phyloP scores from a whole-genome alignment of 2,329 filamentous ascomycete genomes.

The Biscogniauxia sp. region DNA sequence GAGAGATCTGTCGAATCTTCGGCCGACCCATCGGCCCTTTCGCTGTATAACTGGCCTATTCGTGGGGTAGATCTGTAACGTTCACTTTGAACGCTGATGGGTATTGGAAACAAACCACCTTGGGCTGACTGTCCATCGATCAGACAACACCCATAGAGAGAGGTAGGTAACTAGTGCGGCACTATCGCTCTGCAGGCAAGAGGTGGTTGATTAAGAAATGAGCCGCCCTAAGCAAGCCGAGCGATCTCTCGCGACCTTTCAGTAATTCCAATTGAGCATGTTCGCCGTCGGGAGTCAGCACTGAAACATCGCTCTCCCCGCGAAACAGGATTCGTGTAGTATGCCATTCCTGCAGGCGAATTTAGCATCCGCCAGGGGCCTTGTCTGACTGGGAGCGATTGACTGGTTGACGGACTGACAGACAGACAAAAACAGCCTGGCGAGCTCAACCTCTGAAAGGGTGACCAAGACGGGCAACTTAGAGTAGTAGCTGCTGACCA shows the following conservation, averaged over 20 bases:
- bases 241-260: background rate
- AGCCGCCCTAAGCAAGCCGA: too few relatives aligned
- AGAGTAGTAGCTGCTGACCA: background rate
- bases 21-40: background rate
- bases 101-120: background rate
- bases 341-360: background rate
- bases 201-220: background rate
- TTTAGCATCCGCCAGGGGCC: background rate
- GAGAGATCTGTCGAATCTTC: background rate
- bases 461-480: background rate
- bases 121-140: background rate
- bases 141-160: background rate
- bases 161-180: background rate
- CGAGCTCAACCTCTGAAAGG: background rate
- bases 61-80: background rate
- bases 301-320: background rate
- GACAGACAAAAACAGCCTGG: background rate
- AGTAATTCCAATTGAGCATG: background rate
- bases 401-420: background rate
- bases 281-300: background rate
- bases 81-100: background rate
- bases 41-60: background rate
- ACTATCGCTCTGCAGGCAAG: background rate
- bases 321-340: background rate
- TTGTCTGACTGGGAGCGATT: background rate